Evolutionary conservation across 768 basidiomycete species (phyloP), one percentile per base, ranked within the genome.

Genomic region (Neoboletus magnificus): DNA sequence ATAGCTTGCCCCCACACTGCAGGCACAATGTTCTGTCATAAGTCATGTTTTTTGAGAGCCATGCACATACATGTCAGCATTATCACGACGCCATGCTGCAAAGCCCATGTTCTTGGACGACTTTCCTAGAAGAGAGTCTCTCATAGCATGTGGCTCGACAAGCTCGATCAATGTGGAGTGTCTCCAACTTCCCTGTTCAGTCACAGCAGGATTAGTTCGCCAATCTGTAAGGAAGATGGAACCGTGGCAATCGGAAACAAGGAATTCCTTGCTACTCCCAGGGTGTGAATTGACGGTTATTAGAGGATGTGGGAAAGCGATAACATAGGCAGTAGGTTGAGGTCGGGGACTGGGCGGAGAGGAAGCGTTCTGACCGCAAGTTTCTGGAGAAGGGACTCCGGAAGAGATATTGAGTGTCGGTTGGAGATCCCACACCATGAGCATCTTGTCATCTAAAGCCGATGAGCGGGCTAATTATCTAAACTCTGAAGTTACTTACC

Each of bases 401-500:
- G 82, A 77, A 35, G 76, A 68, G 41, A 79, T 73, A 51, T 80
- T 71, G 44, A 78, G 52, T 35, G 75, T 66, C 0, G 90, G 89
- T 62, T 80, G 75, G n/a, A 93, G 78, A 70, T 92, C 89, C 91
- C 91, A 92, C 8, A 92, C 83, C 83, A 91, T 87, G 37, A 91
- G 79, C 80, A 87, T 86, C 66, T 83, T 88, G 72, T 92, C 91
- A 61, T 91, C 89, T 89, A 58, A 7, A 40, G 33, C 45, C 36
- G 16, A 40, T 58, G 43, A 59, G 53, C 25, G 49, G 35, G 27
- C 25, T 2, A 56, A 27, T 30, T 13, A 23, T 29, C 44, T 25
- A 51, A 30, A 40, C 13, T 33, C 18, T 25, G 1, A 30, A 22
- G 13, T 40, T 16, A 49, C 72, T 54, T 64, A 84, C 90, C 89